Conservation (phyloP, 768 basidiomycete genomes). For the Hemileccinum impolitum region DNA sequence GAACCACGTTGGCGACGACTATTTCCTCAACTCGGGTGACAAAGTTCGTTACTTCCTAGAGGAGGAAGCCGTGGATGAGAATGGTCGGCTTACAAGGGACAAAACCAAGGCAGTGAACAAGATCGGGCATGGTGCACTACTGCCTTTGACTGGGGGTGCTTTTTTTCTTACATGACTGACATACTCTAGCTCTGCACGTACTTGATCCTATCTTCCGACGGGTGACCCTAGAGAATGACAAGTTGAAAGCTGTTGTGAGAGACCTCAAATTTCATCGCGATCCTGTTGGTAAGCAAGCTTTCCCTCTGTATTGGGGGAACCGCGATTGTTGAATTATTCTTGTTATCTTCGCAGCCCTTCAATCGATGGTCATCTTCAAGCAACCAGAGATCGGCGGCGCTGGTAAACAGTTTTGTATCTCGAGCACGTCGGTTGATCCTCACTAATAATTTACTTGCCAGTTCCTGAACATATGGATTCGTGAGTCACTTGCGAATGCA, state of each 20-base stretch:
- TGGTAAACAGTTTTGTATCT: slow-evolving; percentile 46
- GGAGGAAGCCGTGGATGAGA: slow-evolving; percentile 70
- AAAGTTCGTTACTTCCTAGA: slow-evolving; percentile 97
- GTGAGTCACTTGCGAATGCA: slow-evolving; percentile 41
- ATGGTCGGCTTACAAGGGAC: slow-evolving; percentile 66
- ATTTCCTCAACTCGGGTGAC: slow-evolving; percentile 89
- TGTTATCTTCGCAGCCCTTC: slow-evolving; percentile 52
- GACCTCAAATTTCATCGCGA: slow-evolving; percentile 83
- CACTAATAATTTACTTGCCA: slow-evolving; percentile 22
- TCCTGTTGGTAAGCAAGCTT: slow-evolving; percentile 61
- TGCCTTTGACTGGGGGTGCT: not conserved
- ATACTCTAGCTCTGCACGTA: slow-evolving; percentile 68
- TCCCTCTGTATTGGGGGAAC: no score
- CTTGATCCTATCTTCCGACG: slow-evolving; percentile 78
- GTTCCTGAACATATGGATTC: slow-evolving; percentile 95
- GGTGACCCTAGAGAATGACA: slow-evolving; percentile 78
- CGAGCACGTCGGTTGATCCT: not conserved
- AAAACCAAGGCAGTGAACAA: slow-evolving; percentile 89
- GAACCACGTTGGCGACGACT: slow-evolving; percentile 85
- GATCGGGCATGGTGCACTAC: slow-evolving; percentile 74
- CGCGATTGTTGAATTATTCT: not conserved
- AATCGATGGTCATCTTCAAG: slow-evolving; percentile 96
- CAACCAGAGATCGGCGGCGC: slow-evolving; percentile 90
- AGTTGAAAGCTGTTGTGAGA: slow-evolving; percentile 62
- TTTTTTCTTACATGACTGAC: not conserved